Evolutionary conservation across 2,329 filamentous ascomycete species (phyloP).

Genomic region (Talaromyces sp.): DNA sequence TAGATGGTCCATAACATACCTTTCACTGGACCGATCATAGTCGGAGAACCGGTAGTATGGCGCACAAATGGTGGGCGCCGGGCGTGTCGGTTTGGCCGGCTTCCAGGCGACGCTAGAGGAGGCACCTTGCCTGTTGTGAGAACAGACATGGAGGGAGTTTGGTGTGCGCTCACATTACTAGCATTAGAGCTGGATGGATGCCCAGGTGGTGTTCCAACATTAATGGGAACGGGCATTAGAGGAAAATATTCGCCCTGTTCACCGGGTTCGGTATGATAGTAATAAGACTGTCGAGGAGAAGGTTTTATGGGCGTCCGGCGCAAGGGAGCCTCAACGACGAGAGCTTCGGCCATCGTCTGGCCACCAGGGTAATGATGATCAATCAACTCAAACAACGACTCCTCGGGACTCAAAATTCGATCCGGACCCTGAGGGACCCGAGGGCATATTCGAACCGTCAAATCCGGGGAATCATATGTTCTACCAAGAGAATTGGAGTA

Average conservation of each 20-base stretch:
- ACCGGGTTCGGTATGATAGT: constrained; percentile 55
- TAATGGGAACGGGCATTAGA: constrained; percentile 51
- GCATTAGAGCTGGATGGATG: constrained; percentile 36
- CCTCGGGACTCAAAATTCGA: constrained; percentile 75
- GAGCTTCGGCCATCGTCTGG: constrained; percentile 79
- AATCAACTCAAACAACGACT: constrained; percentile 69
- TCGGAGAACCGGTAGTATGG: constrained; percentile 77
- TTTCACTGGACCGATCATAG: constrained; percentile 51
- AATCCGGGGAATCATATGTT: constrained; percentile 84
- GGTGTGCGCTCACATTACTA: constrained; percentile 33
- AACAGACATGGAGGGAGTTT: constrained; percentile 68
- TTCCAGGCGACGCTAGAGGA: constrained; percentile 75
- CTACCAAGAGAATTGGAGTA: constrained; percentile 89
- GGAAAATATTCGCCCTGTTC: constrained; percentile 82
- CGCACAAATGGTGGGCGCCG: constrained; percentile 56
- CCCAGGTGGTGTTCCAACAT: constrained; percentile 34
- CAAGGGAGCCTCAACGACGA: constrained; percentile 79
- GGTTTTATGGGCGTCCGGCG: constrained; percentile 67
- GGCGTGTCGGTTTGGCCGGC: constrained; percentile 47
- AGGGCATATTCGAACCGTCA: constrained; percentile 71
- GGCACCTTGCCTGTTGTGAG: constrained; percentile 75
- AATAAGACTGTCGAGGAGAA: constrained; percentile 58
- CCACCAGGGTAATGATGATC: constrained; percentile 81
- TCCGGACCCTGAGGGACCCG: constrained; percentile 57
- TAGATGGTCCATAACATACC: constrained; percentile 21